Evolutionary conservation across 257 asterid species (phyloP).

Genomic region (Solanum paucissectum): DNA sequence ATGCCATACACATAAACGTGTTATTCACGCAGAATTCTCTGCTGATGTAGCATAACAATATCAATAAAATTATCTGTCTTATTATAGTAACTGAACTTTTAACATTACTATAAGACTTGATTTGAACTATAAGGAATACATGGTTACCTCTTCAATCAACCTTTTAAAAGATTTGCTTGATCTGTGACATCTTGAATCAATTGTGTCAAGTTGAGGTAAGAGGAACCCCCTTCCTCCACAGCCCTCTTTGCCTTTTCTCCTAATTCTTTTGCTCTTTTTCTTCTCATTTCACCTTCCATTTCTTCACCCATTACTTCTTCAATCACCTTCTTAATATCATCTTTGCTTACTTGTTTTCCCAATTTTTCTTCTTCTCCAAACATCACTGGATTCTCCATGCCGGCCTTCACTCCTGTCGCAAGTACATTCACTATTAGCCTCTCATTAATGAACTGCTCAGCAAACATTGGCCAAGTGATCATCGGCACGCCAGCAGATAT

Average conservation of each 20-base stretch:
- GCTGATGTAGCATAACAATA: no score
- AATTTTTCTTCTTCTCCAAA: constrained; percentile 6
- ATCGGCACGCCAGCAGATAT: constrained; percentile 1
- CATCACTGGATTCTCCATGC: constrained; percentile 1
- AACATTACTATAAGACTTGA: no score
- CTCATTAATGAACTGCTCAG: constrained; percentile 33
- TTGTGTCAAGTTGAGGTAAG: constrained; percentile 8
- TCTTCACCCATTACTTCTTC: constrained; percentile 16
- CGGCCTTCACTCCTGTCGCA: constrained; percentile 21
- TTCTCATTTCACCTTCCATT: constrained; percentile 16
- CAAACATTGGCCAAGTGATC: constrained; percentile 31
- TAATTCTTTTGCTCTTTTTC: constrained; percentile 21
- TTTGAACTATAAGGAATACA: background rate
- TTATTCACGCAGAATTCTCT: no score
- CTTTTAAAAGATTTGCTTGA: background rate
- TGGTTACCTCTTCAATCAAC: background rate
- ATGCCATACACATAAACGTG: no score
- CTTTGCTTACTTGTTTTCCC: constrained; percentile 5
- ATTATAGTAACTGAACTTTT: no score
- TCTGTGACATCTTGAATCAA: constrained; percentile 25
- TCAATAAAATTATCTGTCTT: no score
- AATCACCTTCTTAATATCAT: constrained; percentile 13
- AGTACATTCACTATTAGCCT: constrained; percentile 15
- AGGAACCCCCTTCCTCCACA: constrained; percentile 27
- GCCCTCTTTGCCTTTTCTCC: constrained; percentile 24